A percentile compares a stretch with the other conserved stretches of the same genome.
phyloP scores from a whole-genome alignment of 2,329 filamentous ascomycete species.

The Arthroderma sp. region DNA sequence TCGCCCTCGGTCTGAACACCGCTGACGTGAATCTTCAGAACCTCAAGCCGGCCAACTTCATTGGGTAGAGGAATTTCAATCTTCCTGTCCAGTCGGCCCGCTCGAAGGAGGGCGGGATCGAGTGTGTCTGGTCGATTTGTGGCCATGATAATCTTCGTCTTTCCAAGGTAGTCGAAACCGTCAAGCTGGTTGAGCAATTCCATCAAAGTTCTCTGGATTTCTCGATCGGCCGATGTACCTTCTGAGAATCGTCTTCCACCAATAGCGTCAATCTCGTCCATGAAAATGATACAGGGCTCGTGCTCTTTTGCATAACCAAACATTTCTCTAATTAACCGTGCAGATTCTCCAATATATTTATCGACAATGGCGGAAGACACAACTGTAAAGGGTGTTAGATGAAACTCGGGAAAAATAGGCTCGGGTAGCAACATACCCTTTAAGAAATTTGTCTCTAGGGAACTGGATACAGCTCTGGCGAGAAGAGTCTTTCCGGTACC shows the following conservation, averaged over 20 bases:
- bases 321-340: conserved; percentile 95
- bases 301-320: conserved; percentile 99
- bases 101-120: conserved; percentile 77
- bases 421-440: conserved; percentile 52
- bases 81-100: conserved; percentile 88
- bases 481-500: conserved; percentile 94
- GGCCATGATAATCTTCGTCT: conserved; percentile 99
- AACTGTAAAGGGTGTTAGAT: conserved; percentile 40
- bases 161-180: conserved; percentile 96
- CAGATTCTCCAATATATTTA: conserved; percentile 98
- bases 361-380: conserved; percentile 98
- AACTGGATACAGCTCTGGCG: conserved; percentile 87
- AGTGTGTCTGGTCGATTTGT: conserved; percentile 94
- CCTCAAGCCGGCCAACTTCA: conserved; percentile 89
- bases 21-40: conserved; percentile 90
- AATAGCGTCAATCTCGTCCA: conserved; percentile 99
- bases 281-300: conserved; percentile 99
- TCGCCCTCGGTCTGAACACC: conserved; percentile 84
- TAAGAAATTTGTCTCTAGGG: conserved; percentile 93
- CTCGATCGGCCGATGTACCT: conserved; percentile 90
- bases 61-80: conserved; percentile 96
- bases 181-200: conserved; percentile 97
- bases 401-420: background rate
- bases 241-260: conserved; percentile 93
- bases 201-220: conserved; percentile 97